Conservation (phyloP, 805 yeast genomes). For the Candida boleticola region DNA sequence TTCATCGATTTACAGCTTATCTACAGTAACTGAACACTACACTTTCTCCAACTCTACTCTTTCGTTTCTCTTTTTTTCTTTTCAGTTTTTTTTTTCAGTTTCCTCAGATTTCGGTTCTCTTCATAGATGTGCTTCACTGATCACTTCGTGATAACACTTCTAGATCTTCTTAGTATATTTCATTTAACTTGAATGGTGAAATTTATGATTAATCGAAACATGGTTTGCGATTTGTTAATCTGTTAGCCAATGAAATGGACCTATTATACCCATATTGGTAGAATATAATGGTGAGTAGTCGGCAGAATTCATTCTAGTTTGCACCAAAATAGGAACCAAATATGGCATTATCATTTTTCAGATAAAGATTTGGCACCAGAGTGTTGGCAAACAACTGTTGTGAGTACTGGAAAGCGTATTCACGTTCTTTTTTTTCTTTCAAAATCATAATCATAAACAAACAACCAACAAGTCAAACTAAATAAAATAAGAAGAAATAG, state of each 20-base stretch:
- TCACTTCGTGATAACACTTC: no score
- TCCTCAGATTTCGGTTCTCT: no score
- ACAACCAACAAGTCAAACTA: slow-evolving; percentile 2
- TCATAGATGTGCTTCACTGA: no score
- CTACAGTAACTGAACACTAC: no score
- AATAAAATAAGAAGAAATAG: slow-evolving; percentile 5
- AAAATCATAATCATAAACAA: background rate
- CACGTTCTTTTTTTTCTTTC: no score
- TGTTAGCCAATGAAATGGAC: slow-evolving; percentile 60
- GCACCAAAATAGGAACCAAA: slow-evolving; percentile 87
- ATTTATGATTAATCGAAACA: no score
- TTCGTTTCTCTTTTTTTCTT: no score
- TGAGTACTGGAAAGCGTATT: no score
- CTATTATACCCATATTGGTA: slow-evolving; percentile 45
- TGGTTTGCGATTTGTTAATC: background rate
- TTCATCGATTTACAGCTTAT: no score
- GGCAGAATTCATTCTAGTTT: slow-evolving; percentile 66
- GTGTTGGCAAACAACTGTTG: slow-evolving; percentile 80
- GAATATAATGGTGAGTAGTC: slow-evolving; percentile 69
- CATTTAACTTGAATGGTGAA: no score
- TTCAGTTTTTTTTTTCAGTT: no score
- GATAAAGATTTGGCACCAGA: slow-evolving; percentile 68
- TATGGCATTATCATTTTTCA: slow-evolving; percentile 35
- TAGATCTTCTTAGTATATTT: background rate
- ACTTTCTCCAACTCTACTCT: no score